A percentile compares a stretch with the other conserved stretches of the same genome.
These are phyloP conservation scores for Pythium grandisporangium DNA, from an alignment of 352 stramenopile genomes.

Conservation along the genomic window DNA sequence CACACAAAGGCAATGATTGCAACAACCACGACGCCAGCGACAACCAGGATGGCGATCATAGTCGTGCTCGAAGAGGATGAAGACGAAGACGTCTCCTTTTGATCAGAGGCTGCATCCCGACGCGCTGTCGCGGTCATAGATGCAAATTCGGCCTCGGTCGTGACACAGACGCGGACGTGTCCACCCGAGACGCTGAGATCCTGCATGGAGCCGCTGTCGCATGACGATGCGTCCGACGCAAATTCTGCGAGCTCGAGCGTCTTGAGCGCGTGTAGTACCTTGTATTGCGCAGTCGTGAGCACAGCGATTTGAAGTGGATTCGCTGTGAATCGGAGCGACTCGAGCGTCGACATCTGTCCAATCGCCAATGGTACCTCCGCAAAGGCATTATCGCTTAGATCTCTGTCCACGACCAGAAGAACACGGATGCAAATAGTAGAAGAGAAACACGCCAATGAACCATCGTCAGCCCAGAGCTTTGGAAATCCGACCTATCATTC, in stretches of 20 bases:
- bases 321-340: constrained; percentile 4
- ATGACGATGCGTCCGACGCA: background rate
- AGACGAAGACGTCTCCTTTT: background rate
- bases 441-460: background rate
- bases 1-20: background rate
- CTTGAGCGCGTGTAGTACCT: background rate
- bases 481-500: too few species aligned
- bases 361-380: constrained; percentile 3
- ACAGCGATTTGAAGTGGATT: constrained; percentile 7
- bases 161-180: background rate
- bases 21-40: background rate
- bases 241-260: background rate
- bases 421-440: background rate
- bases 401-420: background rate
- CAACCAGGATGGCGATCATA: background rate
- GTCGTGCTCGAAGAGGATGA: background rate
- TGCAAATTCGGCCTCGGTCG: background rate
- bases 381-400: constrained; percentile 10
- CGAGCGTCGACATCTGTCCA: constrained; percentile 4
- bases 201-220: background rate
- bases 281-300: constrained; percentile 5
- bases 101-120: too few species aligned
- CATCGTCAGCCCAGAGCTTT: background rate
- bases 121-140: background rate
- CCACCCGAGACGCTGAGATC: too few species aligned